Percentiles rank a stretch among this genome's conserved stretches.
Evolutionary conservation across 2,329 filamentous ascomycete genomes (phyloP).

Genomic region (Pseudocercospora crystallina): DNA sequence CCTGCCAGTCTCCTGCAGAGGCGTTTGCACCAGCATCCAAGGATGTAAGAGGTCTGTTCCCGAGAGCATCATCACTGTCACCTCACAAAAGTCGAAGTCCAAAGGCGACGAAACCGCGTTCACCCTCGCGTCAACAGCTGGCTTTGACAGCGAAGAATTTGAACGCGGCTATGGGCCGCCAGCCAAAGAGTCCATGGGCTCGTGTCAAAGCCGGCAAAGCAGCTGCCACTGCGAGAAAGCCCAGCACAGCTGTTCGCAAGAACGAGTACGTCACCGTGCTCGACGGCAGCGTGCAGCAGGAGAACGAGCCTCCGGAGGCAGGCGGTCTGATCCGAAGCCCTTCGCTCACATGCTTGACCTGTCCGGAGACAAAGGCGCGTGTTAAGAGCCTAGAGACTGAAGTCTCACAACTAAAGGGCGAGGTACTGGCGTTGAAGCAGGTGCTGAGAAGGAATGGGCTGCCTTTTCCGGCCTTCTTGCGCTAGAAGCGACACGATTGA

Average conservation of each 20-base stretch:
- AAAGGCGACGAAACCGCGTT: not conserved
- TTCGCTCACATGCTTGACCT: conserved; percentile 14
- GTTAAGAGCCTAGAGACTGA: conserved; percentile 27
- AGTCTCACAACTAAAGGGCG: conserved; percentile 28
- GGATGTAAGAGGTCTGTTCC: conserved; percentile 31
- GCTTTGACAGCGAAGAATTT: conserved; percentile 12
- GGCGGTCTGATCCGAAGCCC: not conserved
- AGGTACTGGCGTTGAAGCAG: conserved; percentile 29
- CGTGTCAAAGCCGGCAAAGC: conserved; percentile 20
- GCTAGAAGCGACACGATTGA: conserved; percentile 17
- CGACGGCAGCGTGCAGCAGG: not conserved
- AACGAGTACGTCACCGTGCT: conserved; percentile 12
- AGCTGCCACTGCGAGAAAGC: not conserved
- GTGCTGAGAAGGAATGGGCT: conserved; percentile 27
- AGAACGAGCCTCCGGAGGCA: conserved; percentile 3
- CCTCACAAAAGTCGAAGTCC: conserved; percentile 9
- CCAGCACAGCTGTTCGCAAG: conserved; percentile 2
- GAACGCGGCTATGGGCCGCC: conserved; percentile 13
- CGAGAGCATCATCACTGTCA: conserved; percentile 29
- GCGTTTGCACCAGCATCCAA: conserved; percentile 25
- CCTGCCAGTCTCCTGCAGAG: conserved; percentile 17
- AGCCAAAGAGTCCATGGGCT: conserved; percentile 26
- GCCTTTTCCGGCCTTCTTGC: conserved; percentile 19
- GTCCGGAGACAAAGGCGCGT: conserved; percentile 19
- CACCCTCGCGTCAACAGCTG: not conserved